Conservation (phyloP, 805 yeast genomes). For the Yarrowia bubula region DNA sequence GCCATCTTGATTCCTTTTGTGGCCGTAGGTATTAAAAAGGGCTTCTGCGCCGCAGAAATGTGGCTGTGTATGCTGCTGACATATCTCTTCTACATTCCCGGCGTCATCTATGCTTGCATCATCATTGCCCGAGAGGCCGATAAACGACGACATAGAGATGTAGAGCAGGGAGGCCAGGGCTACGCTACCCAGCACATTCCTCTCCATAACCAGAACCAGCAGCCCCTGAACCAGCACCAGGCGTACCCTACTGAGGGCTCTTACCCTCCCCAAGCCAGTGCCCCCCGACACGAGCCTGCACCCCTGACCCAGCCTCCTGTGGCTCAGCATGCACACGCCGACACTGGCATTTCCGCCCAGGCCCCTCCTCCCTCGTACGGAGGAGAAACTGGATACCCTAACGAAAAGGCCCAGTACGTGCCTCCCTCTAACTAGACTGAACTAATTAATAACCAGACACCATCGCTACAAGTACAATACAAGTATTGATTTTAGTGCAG, state of each 20-base stretch:
- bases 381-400: background rate
- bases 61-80: background rate
- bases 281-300: constrained; percentile 2
- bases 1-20: background rate
- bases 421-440: background rate
- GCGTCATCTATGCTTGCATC: background rate
- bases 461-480: background rate
- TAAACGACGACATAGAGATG: background rate
- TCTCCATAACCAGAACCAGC: background rate
- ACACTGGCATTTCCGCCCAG: background rate
- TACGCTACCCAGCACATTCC: background rate
- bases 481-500: background rate
- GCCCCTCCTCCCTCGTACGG: constrained; percentile 6
- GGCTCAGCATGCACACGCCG: background rate
- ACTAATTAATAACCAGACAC: background rate
- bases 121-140: background rate
- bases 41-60: background rate
- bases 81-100: background rate
- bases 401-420: constrained; percentile 2
- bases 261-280: background rate
- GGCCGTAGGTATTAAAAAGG: background rate
- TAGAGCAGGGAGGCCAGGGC: background rate
- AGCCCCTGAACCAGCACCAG: constrained; percentile 5
- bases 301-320: background rate
- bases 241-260: background rate